Conservation (phyloP, 1,284 basidiomycete genomes). For the Marasmius sp. region DNA sequence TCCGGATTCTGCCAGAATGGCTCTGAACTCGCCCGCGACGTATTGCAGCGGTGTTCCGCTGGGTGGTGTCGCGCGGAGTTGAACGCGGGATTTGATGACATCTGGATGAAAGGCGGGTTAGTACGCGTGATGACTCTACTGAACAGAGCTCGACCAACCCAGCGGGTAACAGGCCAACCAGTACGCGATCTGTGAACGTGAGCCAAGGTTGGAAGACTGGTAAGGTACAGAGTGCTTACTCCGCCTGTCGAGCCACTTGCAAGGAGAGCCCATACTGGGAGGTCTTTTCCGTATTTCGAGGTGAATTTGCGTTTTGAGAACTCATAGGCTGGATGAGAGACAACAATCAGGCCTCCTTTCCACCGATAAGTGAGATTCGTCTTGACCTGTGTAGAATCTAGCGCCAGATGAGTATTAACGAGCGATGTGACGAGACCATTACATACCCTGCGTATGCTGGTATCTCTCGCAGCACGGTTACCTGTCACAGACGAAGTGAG, state of each 20-base stretch:
- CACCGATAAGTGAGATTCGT: not conserved
- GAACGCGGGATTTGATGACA: slow-evolving; percentile 89
- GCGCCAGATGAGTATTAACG: not conserved
- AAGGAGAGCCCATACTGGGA: slow-evolving; percentile 90
- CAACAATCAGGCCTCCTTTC: not conserved
- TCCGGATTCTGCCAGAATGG: slow-evolving; percentile 76
- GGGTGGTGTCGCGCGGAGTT: slow-evolving; percentile 78
- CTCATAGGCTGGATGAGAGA: slow-evolving; percentile 68
- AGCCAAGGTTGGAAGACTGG: not conserved
- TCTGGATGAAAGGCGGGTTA: slow-evolving; percentile 44
- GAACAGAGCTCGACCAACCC: slow-evolving; percentile 39
- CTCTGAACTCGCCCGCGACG: slow-evolving; percentile 69
- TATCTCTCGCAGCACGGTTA: slow-evolving; percentile 91
- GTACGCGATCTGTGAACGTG: slow-evolving; percentile 68
- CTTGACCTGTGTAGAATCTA: slow-evolving; percentile 73
- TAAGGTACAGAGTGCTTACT: slow-evolving; percentile 42
- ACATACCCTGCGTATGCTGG: slow-evolving; percentile 90
- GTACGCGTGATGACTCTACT: not conserved
- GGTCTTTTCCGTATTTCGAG: slow-evolving; percentile 54
- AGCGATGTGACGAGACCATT: not conserved
- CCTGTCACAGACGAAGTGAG: slow-evolving; percentile 39
- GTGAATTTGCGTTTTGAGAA: slow-evolving; percentile 81
- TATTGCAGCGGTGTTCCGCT: slow-evolving; percentile 80
- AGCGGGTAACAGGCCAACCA: slow-evolving; percentile 94
- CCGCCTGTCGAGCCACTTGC: slow-evolving; percentile 89